Base-by-base conservation (phyloP, 768 basidiomycete genomes). In the Agrocybe praecox region DNA sequence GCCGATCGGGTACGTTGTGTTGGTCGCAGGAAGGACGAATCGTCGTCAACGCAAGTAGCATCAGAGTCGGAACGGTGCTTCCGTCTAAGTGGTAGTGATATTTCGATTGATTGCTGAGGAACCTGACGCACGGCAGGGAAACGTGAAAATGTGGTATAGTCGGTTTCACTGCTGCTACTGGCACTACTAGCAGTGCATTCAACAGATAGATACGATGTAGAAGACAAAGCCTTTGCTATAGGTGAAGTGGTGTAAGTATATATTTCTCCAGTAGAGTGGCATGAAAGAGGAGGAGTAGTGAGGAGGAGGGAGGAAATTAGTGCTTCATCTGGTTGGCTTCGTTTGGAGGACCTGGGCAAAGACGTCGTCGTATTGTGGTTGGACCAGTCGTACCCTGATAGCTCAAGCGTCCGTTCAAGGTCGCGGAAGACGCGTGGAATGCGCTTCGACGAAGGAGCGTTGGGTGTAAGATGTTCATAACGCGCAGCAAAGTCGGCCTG, bases 311-410 rank as follows among this genome's bases (percentile, higher is more conserved):
- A 43, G 12, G 57, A 58, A 7, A 53, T 23, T 26, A 53, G 19
- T 14, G 47, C 45, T 32, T 58, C 57, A 49, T 58, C 57, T 18
- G 47, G 52, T 6, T 42, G 19, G 11, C 36, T 33, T 19, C 34
- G 24, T 11, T 24, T 24, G n/a, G 11, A 44, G 18, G 46, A 48
- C 11, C 29, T 29, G 33, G 52, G 48, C 24, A 46, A 9, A 18
- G 18, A 24, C 3, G 17, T 24, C 18, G 52, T 14, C 4, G 36
- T 40, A n/a, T 5, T 40, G n/a, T 55, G 42, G 33, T 36, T 56
- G 15, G 42, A 47, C 50, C 53, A 62, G 33, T 58, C 57, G 48
- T 62, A 58, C 34, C 53, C 57, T 23, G 57, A 56, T 26, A 12
- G 36, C 4, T 40, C 36, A 40, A 40, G 36, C 49, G 49, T 48